Evolutionary conservation across 1,284 basidiomycete genomes (phyloP).

Genomic region (Ustilago xerochloae): DNA sequence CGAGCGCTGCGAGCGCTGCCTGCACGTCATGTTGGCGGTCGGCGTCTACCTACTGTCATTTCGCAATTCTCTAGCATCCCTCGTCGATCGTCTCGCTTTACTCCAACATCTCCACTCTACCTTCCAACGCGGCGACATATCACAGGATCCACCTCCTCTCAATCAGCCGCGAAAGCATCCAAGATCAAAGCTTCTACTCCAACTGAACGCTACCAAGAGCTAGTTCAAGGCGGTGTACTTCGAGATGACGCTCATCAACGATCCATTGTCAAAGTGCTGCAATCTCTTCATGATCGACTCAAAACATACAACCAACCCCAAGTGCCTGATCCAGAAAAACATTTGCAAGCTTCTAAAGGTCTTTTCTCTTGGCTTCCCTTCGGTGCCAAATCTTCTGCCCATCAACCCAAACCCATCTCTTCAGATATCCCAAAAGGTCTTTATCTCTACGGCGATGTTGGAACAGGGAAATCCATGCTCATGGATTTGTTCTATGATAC

Average conservation of each 20-base stretch:
- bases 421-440: conserved; percentile 82
- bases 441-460: conserved; percentile 97
- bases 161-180: conserved; percentile 17
- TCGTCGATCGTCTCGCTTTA: background rate
- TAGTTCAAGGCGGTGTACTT: conserved; percentile 79
- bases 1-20: no score
- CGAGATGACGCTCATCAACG: conserved; percentile 85
- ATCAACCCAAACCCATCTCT: conserved; percentile 61
- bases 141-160: background rate
- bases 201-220: conserved; percentile 78
- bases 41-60: conserved; percentile 15
- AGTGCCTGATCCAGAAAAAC: conserved; percentile 55
- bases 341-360: conserved; percentile 36
- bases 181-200: conserved; percentile 69
- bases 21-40: conserved; percentile 25
- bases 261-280: conserved; percentile 82
- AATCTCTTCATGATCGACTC: conserved; percentile 82
- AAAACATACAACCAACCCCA: conserved; percentile 72
- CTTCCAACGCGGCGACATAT: background rate
- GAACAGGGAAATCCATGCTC: conserved; percentile 92
- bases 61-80: background rate
- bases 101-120: background rate
- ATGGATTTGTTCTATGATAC: conserved; percentile 97
- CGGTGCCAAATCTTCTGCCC: conserved; percentile 36
- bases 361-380: conserved; percentile 48